These are phyloP conservation scores for Xylaria sp. DNA, from an alignment of 2,329 filamentous ascomycete genomes.

Conservation along the genomic window DNA sequence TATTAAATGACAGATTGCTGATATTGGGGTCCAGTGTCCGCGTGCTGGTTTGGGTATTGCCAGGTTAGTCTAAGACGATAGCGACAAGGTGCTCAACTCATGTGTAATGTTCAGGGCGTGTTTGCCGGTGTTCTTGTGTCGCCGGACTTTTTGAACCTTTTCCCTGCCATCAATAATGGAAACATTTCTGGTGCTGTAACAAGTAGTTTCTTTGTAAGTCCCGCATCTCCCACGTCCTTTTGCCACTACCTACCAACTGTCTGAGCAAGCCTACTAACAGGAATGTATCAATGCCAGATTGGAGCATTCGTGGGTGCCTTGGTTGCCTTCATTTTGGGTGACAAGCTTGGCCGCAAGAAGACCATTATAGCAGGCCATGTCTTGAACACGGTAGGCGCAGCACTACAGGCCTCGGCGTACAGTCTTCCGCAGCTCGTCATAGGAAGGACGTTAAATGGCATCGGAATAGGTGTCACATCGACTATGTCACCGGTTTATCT, in stretches of 20 bases:
- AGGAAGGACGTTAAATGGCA: constrained; percentile 45
- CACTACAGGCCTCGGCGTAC: constrained; percentile 58
- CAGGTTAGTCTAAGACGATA: constrained; percentile 43
- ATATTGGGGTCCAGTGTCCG: constrained; percentile 39
- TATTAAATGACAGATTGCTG: not conserved
- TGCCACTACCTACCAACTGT: not conserved
- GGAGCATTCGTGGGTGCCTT: constrained; percentile 77
- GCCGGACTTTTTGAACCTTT: constrained; percentile 52
- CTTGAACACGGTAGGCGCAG: constrained; percentile 71
- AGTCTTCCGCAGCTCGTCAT: constrained; percentile 46
- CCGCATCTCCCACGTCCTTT: not conserved
- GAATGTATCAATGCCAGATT: constrained; percentile 35
- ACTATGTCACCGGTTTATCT: constrained; percentile 47
- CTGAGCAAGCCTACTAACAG: not conserved
- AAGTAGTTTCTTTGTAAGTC: constrained; percentile 55
- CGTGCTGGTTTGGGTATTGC: constrained; percentile 49
- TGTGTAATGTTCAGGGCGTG: constrained; percentile 49
- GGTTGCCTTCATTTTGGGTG: constrained; percentile 70
- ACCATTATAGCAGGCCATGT: constrained; percentile 71
- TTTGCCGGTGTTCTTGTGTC: constrained; percentile 57
- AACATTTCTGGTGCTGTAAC: constrained; percentile 57
- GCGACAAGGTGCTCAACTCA: not conserved
- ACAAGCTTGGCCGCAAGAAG: constrained; percentile 73
- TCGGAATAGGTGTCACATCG: constrained; percentile 48
- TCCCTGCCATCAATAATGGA: constrained; percentile 52